These are phyloP conservation scores for Aspergillus tubingensis DNA, from an alignment of 2,329 filamentous ascomycete species.

Conservation along the genomic window DNA sequence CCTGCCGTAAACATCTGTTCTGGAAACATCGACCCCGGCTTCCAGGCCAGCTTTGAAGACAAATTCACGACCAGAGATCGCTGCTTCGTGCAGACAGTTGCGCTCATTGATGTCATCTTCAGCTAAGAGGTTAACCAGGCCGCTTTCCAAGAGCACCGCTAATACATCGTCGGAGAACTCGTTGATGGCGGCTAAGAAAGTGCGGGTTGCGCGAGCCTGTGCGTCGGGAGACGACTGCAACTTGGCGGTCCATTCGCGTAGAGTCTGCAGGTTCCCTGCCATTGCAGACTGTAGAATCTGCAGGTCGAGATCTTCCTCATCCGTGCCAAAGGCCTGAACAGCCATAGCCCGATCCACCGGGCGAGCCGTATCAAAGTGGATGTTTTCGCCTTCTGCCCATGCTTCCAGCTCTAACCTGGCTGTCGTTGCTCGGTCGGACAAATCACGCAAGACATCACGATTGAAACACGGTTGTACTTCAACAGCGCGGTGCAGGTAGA, in stretches of 20 bases:
- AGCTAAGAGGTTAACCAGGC: slow-evolving; percentile 83
- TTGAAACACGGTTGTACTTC: slow-evolving; percentile 99
- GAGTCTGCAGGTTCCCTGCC: slow-evolving; percentile 72
- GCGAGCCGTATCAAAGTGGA: slow-evolving; percentile 69
- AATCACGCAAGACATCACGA: slow-evolving; percentile 90
- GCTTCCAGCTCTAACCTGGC: slow-evolving; percentile 91
- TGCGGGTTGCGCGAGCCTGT: slow-evolving; percentile 78
- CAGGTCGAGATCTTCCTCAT: slow-evolving; percentile 87
- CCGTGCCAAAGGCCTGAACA: slow-evolving; percentile 60
- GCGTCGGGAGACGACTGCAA: slow-evolving; percentile 64
- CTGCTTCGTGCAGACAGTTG: slow-evolving; percentile 94
- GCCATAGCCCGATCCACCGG: slow-evolving; percentile 41
- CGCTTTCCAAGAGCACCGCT: slow-evolving; percentile 74
- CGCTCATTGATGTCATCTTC: slow-evolving; percentile 98
- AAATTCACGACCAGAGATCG: slow-evolving; percentile 83
- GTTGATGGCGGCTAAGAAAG: slow-evolving; percentile 85
- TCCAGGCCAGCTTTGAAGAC: slow-evolving; percentile 76
- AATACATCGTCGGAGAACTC: slow-evolving; percentile 79
- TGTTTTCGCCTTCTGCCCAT: slow-evolving; percentile 94
- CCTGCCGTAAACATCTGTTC: slow-evolving; percentile 89
- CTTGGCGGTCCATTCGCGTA: slow-evolving; percentile 78
- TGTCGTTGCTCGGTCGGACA: slow-evolving; percentile 97
- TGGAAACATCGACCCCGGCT: slow-evolving; percentile 72
- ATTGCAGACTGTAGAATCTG: slow-evolving; percentile 83
- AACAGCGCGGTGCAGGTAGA: slow-evolving; percentile 92